These are phyloP conservation scores for Umbelopsis sp. DNA, from an alignment of 192 early-diverging fungal genomes.

Conservation along the genomic window DNA sequence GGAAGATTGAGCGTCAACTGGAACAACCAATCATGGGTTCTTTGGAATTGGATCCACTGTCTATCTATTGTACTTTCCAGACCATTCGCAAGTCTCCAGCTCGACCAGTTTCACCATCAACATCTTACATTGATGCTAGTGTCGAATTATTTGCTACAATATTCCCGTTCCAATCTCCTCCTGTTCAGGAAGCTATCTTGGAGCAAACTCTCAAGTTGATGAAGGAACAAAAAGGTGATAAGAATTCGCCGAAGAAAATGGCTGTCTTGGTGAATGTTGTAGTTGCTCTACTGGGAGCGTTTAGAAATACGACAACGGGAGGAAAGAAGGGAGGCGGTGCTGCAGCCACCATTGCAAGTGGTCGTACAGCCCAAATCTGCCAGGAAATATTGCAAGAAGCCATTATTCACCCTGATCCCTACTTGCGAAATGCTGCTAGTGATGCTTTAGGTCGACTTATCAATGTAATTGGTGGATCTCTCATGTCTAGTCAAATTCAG, in stretches of 20 bases:
- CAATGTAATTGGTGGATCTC: slow-evolving; percentile 61
- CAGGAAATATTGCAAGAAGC: slow-evolving; percentile 57
- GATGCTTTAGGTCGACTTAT: slow-evolving; percentile 84
- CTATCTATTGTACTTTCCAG: slow-evolving; percentile 44
- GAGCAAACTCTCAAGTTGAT: slow-evolving; percentile 72
- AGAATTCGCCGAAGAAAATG: slow-evolving; percentile 71
- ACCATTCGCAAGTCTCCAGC: slow-evolving; percentile 29
- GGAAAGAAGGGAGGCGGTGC: slow-evolving; percentile 50
- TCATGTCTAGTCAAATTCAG: slow-evolving; percentile 75
- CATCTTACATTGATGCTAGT: slow-evolving; percentile 74
- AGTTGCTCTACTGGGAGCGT: slow-evolving; percentile 66
- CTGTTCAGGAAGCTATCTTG: slow-evolving; percentile 74
- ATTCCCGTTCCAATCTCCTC: slow-evolving; percentile 67
- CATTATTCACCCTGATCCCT: slow-evolving; percentile 67
- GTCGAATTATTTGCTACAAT: slow-evolving; percentile 78
- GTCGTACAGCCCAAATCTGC: slow-evolving; percentile 22
- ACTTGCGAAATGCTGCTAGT: slow-evolving; percentile 74
- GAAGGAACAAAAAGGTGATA: slow-evolving; percentile 63
- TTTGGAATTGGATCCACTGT: slow-evolving; percentile 65
- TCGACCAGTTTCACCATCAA: slow-evolving; percentile 50
- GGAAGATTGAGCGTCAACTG: slow-evolving; percentile 43
- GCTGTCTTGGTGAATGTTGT: slow-evolving; percentile 83
- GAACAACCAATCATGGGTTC: slow-evolving; percentile 60
- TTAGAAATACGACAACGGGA: slow-evolving; percentile 61
- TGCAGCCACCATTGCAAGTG: slow-evolving; percentile 27